Evolutionary conservation across 257 asterid species (phyloP).

Genomic region (Scutellaria baicalensis): DNA sequence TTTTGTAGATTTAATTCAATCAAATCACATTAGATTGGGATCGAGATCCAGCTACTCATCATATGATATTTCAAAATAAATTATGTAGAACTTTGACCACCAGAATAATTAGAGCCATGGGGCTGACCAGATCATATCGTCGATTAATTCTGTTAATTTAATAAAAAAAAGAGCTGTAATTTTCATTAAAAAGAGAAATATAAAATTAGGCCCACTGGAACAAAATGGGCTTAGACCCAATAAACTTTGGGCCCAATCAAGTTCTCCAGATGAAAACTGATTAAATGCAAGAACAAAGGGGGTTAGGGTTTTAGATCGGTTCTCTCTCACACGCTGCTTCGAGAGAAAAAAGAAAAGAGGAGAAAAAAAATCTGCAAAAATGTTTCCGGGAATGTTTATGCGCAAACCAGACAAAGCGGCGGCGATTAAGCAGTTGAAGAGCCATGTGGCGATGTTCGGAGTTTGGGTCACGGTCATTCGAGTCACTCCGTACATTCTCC

Average conservation of each 20-base stretch:
- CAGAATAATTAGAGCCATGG: background rate
- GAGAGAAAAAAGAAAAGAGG: background rate
- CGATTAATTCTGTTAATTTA: background rate
- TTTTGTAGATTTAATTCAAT: background rate
- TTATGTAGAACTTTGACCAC: slow-evolving; percentile 10
- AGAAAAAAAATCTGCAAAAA: slow-evolving; percentile 19
- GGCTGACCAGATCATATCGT: slow-evolving; percentile 13
- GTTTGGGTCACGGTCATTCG: slow-evolving; percentile 81
- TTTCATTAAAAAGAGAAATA: too few relatives aligned
- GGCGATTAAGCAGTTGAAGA: slow-evolving; percentile 89
- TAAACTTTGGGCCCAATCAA: background rate
- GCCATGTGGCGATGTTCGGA: slow-evolving; percentile 69
- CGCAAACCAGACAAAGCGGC: slow-evolving; percentile 83
- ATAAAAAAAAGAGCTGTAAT: too few relatives aligned
- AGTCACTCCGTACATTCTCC: slow-evolving; percentile 65
- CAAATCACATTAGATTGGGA: background rate
- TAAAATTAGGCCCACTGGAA: background rate
- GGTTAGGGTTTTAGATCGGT: slow-evolving; percentile 32
- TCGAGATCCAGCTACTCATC: slow-evolving; percentile 16
- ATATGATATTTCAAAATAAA: background rate
- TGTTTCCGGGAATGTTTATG: slow-evolving; percentile 89
- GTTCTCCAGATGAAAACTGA: background rate
- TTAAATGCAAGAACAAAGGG: background rate
- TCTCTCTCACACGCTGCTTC: background rate
- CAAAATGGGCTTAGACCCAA: background rate